A percentile compares a stretch with the other conserved stretches of the same genome.
phyloP scores from a whole-genome alignment of 345 rosid species.

The Microthlaspi erraticum region DNA sequence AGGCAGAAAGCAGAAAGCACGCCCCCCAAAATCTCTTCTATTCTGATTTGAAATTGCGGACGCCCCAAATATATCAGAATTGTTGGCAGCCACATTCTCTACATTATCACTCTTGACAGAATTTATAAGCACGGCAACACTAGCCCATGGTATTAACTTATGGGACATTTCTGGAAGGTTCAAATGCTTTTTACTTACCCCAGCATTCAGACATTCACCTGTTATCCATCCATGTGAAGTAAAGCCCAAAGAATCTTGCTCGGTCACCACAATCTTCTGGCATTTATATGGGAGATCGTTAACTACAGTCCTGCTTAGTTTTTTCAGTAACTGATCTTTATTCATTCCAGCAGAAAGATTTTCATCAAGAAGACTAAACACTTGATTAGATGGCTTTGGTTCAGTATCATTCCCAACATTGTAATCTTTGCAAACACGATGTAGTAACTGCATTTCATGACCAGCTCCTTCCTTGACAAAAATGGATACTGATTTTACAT shows the following conservation, averaged over 20 bases:
- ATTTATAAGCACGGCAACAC: conserved; percentile 85
- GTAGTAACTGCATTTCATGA: conserved; percentile 77
- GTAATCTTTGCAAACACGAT: conserved; percentile 67
- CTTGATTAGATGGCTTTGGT: conserved; percentile 52
- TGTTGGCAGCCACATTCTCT: conserved; percentile 36
- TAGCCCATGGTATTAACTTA: conserved; percentile 90
- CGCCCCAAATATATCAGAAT: conserved; percentile 56
- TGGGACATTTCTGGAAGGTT: conserved; percentile 58
- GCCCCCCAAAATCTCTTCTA: conserved; percentile 75
- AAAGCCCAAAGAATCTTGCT: conserved; percentile 62
- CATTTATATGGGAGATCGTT: conserved; percentile 67
- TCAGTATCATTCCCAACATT: conserved; percentile 58
- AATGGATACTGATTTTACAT: conserved; percentile 75
- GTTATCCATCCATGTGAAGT: conserved; percentile 88
- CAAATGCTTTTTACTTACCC: conserved; percentile 46
- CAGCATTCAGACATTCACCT: conserved; percentile 77
- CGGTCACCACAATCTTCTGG: conserved; percentile 82
- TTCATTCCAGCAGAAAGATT: conserved; percentile 68
- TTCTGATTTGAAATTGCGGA: conserved; percentile 52
- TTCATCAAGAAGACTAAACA: conserved; percentile 65
- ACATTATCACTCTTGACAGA: conserved; percentile 52
- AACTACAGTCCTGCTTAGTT: conserved; percentile 63
- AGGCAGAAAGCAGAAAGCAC: conserved; percentile 95
- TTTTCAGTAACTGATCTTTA: conserved; percentile 73
- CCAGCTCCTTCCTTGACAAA: conserved; percentile 85